Percentiles rank a stretch among this genome's conserved stretches.
Conservation (phyloP, 192 early-diverging fungal genomes). For the Coemansia sp. region DNA sequence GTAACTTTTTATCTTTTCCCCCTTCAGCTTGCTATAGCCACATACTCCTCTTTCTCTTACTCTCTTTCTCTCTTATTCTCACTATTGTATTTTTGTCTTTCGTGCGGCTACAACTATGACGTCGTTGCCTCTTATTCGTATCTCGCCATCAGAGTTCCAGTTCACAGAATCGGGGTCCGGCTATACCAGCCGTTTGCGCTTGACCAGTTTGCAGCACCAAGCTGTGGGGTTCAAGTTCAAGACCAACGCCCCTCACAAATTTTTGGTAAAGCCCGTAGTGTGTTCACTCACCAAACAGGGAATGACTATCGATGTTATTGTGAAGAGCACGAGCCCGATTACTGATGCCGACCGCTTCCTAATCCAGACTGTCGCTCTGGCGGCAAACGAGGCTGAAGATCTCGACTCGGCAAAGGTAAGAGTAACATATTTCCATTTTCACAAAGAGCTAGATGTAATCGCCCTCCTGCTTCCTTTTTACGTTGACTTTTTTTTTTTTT, state of each 20-base stretch:
- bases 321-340: conserved; percentile 53
- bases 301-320: conserved; percentile 55
- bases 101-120: conserved; percentile 13
- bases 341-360: conserved; percentile 59
- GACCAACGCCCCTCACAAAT: conserved; percentile 63
- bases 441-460: conserved; percentile 3
- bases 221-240: conserved; percentile 63
- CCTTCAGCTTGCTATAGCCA: not conserved
- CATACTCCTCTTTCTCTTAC: not conserved
- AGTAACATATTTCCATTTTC: not conserved
- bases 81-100: conserved; percentile 11
- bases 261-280: conserved; percentile 60
- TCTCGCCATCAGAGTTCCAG: conserved; percentile 58
- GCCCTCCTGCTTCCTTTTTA: not conserved
- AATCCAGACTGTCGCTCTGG: conserved; percentile 59
- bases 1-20: not conserved
- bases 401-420: conserved; percentile 60
- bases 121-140: conserved; percentile 50
- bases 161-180: conserved; percentile 48
- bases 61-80: not conserved
- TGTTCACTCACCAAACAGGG: conserved; percentile 50
- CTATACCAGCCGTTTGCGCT: conserved; percentile 52
- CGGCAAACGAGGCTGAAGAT: conserved; percentile 44
- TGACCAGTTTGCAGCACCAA: conserved; percentile 49
- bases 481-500: not conserved